These are phyloP conservation scores for Mycothermus thermophilus DNA, from an alignment of 495 filamentous ascomycete genomes.

Conservation along the genomic window DNA sequence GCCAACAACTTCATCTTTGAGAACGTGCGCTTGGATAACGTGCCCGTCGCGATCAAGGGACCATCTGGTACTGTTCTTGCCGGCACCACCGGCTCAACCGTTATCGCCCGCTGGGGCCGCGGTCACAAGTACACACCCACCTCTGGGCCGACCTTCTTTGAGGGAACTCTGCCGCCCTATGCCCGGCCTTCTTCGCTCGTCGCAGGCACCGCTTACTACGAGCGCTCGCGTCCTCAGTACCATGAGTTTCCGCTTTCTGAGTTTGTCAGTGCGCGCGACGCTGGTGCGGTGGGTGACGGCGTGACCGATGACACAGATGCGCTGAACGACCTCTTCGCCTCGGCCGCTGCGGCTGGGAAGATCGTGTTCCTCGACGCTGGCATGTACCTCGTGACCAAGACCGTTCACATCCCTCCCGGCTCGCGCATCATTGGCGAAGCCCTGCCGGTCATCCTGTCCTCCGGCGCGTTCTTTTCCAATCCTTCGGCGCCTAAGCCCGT, in stretches of 20 bases:
- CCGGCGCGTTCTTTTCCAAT: conserved; percentile 49
- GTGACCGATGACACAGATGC: conserved; percentile 47
- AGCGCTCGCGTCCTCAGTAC: conserved; percentile 64
- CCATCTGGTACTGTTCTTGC: conserved; percentile 37
- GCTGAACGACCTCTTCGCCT: conserved; percentile 54
- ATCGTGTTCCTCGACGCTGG: conserved; percentile 81
- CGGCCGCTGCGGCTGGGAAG: conserved; percentile 36
- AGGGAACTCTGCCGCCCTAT: conserved; percentile 23
- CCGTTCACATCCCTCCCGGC: conserved; percentile 58
- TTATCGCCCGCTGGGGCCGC: conserved; percentile 35
- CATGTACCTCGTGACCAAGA: conserved; percentile 63
- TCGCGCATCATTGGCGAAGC: conserved; percentile 69
- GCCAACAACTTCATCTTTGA: conserved; percentile 44
- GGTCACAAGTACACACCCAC: conserved; percentile 29
- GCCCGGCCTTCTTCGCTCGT: conserved; percentile 24
- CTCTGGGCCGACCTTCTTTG: conserved; percentile 23
- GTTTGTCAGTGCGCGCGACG: conserved; percentile 56
- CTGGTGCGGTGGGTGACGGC: conserved; percentile 64
- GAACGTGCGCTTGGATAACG: conserved; percentile 50
- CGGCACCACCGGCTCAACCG: conserved; percentile 37
- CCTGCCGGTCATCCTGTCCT: conserved; percentile 73
- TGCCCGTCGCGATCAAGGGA: conserved; percentile 40
- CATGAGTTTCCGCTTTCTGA: conserved; percentile 34
- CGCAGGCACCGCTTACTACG: conserved; percentile 33
- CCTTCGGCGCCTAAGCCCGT: conserved; percentile 51